Percentiles rank a stretch among this genome's conserved stretches.
phyloP scores from a whole-genome alignment of 805 yeast species.

The Pichia nanzhaoensis region DNA sequence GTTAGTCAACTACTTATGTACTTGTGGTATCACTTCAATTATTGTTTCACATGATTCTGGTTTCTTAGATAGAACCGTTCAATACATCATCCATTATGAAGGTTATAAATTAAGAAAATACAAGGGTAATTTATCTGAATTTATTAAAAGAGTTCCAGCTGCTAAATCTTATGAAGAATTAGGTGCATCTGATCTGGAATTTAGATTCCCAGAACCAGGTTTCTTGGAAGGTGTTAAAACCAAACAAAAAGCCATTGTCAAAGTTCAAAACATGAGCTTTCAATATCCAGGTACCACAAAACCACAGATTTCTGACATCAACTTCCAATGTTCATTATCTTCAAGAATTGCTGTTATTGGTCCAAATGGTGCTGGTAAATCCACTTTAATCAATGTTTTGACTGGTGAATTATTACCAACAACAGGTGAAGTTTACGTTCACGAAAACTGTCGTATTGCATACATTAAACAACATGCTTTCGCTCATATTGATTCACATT shows the following conservation, averaged over 20 bases:
- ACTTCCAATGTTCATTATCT: constrained; percentile 98
- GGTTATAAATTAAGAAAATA: constrained; percentile 99
- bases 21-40: constrained; percentile 98
- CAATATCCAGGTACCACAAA: constrained; percentile 98
- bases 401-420: constrained; percentile 99
- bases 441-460: constrained; percentile 99
- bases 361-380: constrained; percentile 99
- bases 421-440: constrained; percentile 96
- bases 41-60: constrained; percentile 99
- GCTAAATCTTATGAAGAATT: constrained; percentile 98
- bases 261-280: constrained; percentile 96
- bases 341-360: constrained; percentile 99
- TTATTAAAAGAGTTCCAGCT: constrained; percentile 97
- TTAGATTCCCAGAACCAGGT: constrained; percentile 99
- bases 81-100: constrained; percentile 99
- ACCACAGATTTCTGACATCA: constrained; percentile 87
- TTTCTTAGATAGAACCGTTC: constrained; percentile 94
- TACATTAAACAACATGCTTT: constrained; percentile 99
- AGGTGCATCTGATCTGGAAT: constrained; percentile 96
- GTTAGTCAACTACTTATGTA: constrained; percentile 98
- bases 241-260: constrained; percentile 99
- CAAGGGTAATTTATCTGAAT: constrained; percentile 99
- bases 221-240: constrained; percentile 99
- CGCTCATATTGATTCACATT: constrained; percentile 97
- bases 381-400: constrained; percentile 96